Base-by-base conservation (phyloP, 2,329 filamentous ascomycete genomes). In the Anthostomella pinea region DNA sequence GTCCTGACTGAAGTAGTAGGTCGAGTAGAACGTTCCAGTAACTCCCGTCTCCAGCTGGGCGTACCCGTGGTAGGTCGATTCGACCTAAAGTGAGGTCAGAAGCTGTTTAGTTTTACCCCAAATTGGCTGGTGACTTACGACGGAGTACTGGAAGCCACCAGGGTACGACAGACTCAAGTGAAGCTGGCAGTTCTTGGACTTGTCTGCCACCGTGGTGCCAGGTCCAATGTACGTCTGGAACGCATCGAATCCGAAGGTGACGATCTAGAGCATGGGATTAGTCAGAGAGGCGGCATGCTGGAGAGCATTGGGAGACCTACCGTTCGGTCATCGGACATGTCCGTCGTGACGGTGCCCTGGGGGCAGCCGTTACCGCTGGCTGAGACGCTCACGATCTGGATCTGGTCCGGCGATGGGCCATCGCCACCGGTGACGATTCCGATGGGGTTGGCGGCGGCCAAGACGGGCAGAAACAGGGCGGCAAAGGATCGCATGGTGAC, bases 211-310 rank as follows among this genome's bases (percentile, higher is more conserved):
- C 35, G 39, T 39, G 30, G 58, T 63, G 30, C 60, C 64, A n/a
- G 66, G 66, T 3, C 67, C 67, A 39, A 68, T 70, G 54, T 67
- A 70, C 34, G 66, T 68, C 56, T 70, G 67, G 60, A 70, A 70
- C 31, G 49, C 43, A 45, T 70, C 67, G 47, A 70, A 70, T 39
- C 67, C 67, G 38, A 70, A 69, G 32, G 67, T 70, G 52, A 70
- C 61, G 48, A 70, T 56, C 65, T 67, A 22, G 18, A 28, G 16
- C 2, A 10, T 27, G 9, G n/a, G 15, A 16, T 48, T 34, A 53
- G 44, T 30, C n/a, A n/a, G n/a, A n/a, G n/a, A n/a, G n/a, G n/a
- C n/a, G n/a, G n/a, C n/a, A 5, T 24, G 11, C 19, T 27, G 15
- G 17, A 7, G 7, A 16, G 8, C 13, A 21, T 15, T 5, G 4